Evolutionary conservation across 225 moss, liverwort and hornwort genomes (phyloP), one percentile per base, ranked within the genome.

Genomic region (Pseudisothecium myosuroides): DNA sequence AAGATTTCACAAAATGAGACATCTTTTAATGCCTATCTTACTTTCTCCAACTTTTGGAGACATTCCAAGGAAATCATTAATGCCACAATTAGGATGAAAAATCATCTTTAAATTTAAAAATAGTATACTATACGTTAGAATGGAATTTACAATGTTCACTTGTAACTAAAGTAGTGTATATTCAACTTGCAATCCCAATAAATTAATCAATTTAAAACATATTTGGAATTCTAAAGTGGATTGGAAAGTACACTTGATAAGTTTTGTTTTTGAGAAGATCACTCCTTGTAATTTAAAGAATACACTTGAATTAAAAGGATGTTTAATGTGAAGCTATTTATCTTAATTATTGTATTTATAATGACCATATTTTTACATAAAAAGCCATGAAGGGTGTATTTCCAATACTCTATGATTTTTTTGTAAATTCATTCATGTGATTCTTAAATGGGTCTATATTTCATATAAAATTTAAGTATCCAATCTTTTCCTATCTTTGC

Each of bases 401-500:
- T 73, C 3, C 2, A 45, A 45, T 45, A 73, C 2, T 3, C 10
- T 73, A 45, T 28, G 4, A 0, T 28, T 73, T 73, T 73, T 45
- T 45, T 5, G 16, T 43, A 28, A 17, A 45, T 28, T 72, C 9
- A 43, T 45, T 43, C 0, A 43, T 72, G 6, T 72, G 5, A 0
- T 11, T 45, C 14, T 17, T 7, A 26, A 26, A 3, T 43, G 2
- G 7, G 2, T 0, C 10, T 43, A 17, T 72, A 3, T 28, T 27
- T 10, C 3, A 10, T 16, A 28, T 72, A 43, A 45, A 72, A 72
- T 43, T 43, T 14, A 72, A 43, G 5, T 16, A 39, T 43, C 8
- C 3, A 27, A 17, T 43, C 28, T 27, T 43, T 43, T 43, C 7
- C 20, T 16, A 9, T 3, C 1, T 1, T 0, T 10, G 0, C 2